Evolutionary conservation across 73 alveolate species (phyloP).

Genomic region (Symbiodinium natans): DNA sequence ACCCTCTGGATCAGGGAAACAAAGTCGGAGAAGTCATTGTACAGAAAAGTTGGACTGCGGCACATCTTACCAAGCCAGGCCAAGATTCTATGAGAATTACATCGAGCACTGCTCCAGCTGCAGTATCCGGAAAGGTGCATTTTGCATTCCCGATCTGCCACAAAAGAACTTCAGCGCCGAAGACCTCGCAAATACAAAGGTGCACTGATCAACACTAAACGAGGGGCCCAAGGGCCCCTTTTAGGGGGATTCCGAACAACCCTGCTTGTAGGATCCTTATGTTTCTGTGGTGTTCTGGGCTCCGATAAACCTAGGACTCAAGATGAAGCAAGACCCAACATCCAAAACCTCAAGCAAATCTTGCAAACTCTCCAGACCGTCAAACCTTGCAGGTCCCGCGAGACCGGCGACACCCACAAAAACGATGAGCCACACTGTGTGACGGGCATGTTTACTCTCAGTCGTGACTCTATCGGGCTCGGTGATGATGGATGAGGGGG

Average conservation of each 20-base stretch:
- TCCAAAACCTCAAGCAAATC: too few species aligned
- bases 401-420: too few species aligned
- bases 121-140: slow-evolving; percentile 76
- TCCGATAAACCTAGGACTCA: not conserved
- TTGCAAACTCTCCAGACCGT: too few species aligned
- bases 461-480: too few species aligned
- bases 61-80: too few species aligned
- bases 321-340: not conserved
- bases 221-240: not conserved
- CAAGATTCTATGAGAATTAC: not conserved
- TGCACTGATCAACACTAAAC: not conserved
- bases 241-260: not conserved
- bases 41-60: too few species aligned
- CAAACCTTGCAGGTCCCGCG: too few species aligned
- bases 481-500: too few species aligned
- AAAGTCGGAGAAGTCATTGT: too few species aligned
- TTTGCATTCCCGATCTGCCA: slow-evolving; percentile 79
- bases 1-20: too few species aligned
- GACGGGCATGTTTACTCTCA: too few species aligned
- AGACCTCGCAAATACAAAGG: slow-evolving; percentile 12
- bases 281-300: not conserved
- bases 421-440: too few species aligned
- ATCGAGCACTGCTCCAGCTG: not conserved
- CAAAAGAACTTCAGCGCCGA: slow-evolving; percentile 74
- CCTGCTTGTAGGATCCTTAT: not conserved